Evolutionary conservation across 768 basidiomycete genomes (phyloP).

Genomic region (Pulveroboletus ravenelii): DNA sequence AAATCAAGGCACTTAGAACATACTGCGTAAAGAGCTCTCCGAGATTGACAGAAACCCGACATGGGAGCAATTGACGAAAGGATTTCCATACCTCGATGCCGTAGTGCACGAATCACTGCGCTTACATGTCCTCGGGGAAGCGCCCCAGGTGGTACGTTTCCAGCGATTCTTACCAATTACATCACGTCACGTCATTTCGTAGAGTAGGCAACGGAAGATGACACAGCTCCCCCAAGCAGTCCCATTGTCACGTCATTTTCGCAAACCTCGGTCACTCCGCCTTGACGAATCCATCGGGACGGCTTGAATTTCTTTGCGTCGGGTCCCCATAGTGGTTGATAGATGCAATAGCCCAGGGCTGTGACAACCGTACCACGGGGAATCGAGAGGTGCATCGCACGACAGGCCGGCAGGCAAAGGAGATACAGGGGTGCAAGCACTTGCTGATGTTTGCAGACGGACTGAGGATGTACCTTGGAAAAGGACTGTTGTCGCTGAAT

Average conservation of each 20-base stretch:
- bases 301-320: too few relatives aligned
- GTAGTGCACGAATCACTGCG: conserved; percentile 44
- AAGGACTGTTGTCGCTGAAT: conserved; percentile 24
- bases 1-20: conserved; percentile 40
- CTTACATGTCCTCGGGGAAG: conserved; percentile 35
- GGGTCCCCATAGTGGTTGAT: neutral
- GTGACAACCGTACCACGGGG: too few relatives aligned
- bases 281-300: conserved; percentile 37
- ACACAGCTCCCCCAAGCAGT: conserved; percentile 49
- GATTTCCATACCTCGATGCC: conserved; percentile 52
- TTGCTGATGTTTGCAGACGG: conserved; percentile 26
- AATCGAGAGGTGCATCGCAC: conserved; percentile 24
- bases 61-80: conserved; percentile 40
- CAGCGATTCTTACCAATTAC: neutral
- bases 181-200: neutral
- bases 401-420: conserved; percentile 50
- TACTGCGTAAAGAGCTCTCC: conserved; percentile 48
- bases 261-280: conserved; percentile 31
- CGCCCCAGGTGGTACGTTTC: conserved; percentile 8
- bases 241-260: conserved; percentile 40
- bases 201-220: conserved; percentile 47
- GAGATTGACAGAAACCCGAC: conserved; percentile 42
- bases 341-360: conserved; percentile 14
- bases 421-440: conserved; percentile 25
- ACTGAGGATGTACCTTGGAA: conserved; percentile 29